Conservation (phyloP, 2,329 filamentous ascomycete species). For the Lecanicillium sp. region DNA sequence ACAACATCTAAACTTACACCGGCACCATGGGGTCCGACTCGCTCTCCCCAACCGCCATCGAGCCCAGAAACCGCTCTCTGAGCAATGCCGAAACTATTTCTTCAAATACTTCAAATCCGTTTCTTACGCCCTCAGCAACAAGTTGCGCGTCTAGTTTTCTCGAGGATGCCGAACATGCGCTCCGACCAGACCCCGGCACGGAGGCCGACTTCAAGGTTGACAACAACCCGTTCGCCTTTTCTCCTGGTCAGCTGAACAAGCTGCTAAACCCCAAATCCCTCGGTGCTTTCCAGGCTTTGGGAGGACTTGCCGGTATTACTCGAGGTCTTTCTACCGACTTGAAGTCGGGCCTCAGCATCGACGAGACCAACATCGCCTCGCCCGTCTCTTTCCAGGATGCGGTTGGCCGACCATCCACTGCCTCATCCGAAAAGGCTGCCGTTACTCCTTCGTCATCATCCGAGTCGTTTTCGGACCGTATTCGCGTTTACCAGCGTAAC, state of each 20-base stretch:
- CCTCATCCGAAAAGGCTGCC: conserved; percentile 45
- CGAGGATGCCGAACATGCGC: conserved; percentile 40
- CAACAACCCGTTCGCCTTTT: conserved; percentile 64
- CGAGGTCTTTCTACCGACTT: conserved; percentile 63
- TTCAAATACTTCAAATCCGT: conserved; percentile 15
- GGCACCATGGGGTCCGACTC: conserved; percentile 7
- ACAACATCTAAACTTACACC: not conserved
- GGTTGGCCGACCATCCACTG: not conserved
- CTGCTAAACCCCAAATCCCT: conserved; percentile 73
- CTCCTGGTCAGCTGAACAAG: conserved; percentile 66
- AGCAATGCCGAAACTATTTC: conserved; percentile 13
- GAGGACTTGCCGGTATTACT: conserved; percentile 63
- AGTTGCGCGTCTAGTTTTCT: conserved; percentile 12
- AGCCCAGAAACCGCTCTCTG: conserved; percentile 9
- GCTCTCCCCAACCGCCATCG: conserved; percentile 5
- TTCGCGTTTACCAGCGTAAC: conserved; percentile 35
- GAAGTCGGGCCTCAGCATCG: conserved; percentile 57
- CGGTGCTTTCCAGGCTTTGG: conserved; percentile 65
- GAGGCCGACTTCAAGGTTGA: conserved; percentile 61
- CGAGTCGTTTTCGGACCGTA: conserved; percentile 5
- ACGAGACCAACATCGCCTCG: conserved; percentile 59
- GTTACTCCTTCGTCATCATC: conserved; percentile 24
- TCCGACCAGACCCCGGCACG: conserved; percentile 61
- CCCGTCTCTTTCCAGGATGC: conserved; percentile 60
- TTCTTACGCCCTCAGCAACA: conserved; percentile 14